Base-by-base conservation (phyloP, 2,329 filamentous ascomycete species). In the Ophiostoma populinum region DNA sequence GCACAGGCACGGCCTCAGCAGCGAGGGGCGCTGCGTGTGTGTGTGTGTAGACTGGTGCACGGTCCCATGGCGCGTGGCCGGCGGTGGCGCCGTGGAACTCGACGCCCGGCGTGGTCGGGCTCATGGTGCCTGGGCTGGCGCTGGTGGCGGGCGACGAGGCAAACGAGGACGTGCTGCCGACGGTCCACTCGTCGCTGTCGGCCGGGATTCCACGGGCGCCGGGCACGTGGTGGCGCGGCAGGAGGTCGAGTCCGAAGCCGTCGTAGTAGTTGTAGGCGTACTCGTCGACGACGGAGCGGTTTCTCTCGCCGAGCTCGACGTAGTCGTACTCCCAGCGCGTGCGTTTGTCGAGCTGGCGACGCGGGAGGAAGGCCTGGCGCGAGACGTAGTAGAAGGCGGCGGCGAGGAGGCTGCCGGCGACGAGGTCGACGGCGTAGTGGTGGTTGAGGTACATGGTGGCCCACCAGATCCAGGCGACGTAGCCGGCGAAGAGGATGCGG, bases 401-500 rank as follows among this genome's bases (percentile, higher is more conserved):
- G 17, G 83, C 79, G 40, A 83, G 63, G 40, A 93, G 63, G 52
- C 78, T 83, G 46, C 87, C 87, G 24, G 61, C 82, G 18, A 94
- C 82, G 34, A 95, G 65, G 54, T 95, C 87, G 26, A 95, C 80
- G 21, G 86, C 87, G 53, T 95, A 95, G 60, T 95, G 87, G 57
- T 95, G 87, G 49, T 82, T 92, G 35, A 95, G 70, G 52, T 95
- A 94, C 83, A 95, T 93, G 46, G 87, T 95, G 10, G 86, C 80
- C 85, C 87, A 95, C 81, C 85, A 94, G 49, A 94, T 75, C 87
- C 87, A 94, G 51, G 80, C 69, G 29, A 80, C 79, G 56, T 94
- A 95, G 43, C 70, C 65, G 43, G 86, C 69, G 57, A 92, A 92
- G 35, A 90, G 57, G 10, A 77, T 73, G 45, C 80, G 75, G 45